These are phyloP conservation scores for Saccharata proteae DNA, from an alignment of 2,329 filamentous ascomycete species.

Conservation along the genomic window DNA sequence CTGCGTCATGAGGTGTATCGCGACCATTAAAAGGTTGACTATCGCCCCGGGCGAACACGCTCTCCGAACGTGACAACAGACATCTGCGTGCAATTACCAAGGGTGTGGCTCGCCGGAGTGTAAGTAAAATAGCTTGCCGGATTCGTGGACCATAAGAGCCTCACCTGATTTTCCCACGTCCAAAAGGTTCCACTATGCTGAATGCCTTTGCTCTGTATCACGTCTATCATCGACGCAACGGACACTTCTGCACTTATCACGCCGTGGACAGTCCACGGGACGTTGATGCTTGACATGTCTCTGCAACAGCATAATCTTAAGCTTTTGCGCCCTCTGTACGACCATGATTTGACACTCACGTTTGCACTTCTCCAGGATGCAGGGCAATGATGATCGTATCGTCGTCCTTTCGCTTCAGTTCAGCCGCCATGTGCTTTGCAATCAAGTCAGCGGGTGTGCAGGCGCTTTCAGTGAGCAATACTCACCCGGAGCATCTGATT, in stretches of 20 bases:
- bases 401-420: constrained; percentile 38
- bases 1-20: too few relatives aligned
- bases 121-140: too few relatives aligned
- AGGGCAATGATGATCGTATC: constrained; percentile 41
- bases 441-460: constrained; percentile 3
- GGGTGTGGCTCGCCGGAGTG: constrained; percentile 8
- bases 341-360: constrained; percentile 18
- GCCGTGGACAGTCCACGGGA: constrained; percentile 41
- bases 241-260: constrained; percentile 39
- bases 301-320: constrained; percentile 17
- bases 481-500: constrained; percentile 39
- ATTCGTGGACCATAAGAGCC: too few relatives aligned
- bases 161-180: constrained; percentile 42
- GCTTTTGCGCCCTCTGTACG: neutral
- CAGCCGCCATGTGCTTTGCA: constrained; percentile 41
- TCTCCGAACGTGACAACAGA: too few relatives aligned
- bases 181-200: constrained; percentile 43
- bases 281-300: constrained; percentile 41
- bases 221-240: constrained; percentile 37
- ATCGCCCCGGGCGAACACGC: too few relatives aligned
- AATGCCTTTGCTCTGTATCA: constrained; percentile 37
- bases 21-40: too few relatives aligned
- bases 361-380: constrained; percentile 46
- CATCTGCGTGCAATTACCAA: too few relatives aligned
- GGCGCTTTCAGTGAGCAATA: neutral